phyloP scores from a whole-genome alignment of 805 yeast genomes.

The Myxozyma kluyveri region DNA sequence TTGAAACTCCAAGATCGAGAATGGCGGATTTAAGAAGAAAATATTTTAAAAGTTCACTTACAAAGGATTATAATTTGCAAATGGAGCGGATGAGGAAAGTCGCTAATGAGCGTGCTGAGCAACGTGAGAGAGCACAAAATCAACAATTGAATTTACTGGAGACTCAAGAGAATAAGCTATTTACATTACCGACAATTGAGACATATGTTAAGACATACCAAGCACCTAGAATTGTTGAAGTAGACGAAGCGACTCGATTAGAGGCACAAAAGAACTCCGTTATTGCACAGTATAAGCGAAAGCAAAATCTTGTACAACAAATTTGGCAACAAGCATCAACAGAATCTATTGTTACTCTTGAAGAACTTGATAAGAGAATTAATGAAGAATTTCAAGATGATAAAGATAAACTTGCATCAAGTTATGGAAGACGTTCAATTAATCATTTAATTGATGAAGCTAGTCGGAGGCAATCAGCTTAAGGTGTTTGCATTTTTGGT shows the following conservation, averaged over 20 bases:
- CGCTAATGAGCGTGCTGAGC: background rate
- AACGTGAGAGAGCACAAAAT: constrained; percentile 1
- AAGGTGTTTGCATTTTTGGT: too few species aligned
- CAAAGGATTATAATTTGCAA: constrained; percentile 3
- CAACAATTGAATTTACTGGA: constrained; percentile 5
- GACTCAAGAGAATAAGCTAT: constrained; percentile 8
- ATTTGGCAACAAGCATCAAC: constrained; percentile 3
- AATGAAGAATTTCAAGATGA: constrained; percentile 11
- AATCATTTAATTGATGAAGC: background rate
- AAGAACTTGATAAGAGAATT: background rate
- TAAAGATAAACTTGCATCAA: background rate
- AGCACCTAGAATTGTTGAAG: background rate
- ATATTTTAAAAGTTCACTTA: constrained; percentile 7
- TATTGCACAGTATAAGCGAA: background rate
- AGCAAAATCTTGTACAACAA: background rate
- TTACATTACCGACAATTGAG: constrained; percentile 18
- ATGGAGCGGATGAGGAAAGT: background rate
- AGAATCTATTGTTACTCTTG: background rate
- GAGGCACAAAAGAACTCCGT: background rate
- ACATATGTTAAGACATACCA: constrained; percentile 12
- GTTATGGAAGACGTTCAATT: background rate
- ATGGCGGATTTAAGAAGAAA: constrained; percentile 11
- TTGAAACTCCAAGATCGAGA: background rate
- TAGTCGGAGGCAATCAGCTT: background rate
- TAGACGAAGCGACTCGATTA: background rate